Evolutionary conservation across 176 grass and related monocot species (phyloP).

Genomic region (Ensete ventricosum): DNA sequence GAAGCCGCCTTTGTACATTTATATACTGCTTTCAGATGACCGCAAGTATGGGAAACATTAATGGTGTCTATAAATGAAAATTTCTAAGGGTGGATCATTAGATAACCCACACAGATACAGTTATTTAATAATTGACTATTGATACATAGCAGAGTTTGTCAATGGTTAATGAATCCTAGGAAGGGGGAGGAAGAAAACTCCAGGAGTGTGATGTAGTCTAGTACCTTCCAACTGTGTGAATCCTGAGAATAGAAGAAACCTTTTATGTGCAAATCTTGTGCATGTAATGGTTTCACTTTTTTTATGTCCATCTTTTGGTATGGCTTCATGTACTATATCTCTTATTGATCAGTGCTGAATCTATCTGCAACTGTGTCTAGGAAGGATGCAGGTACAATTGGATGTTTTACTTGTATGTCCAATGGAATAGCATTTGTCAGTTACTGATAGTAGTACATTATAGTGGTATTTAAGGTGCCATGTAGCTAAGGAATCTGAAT

Average conservation of each 20-base stretch:
- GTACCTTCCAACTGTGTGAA: neutral
- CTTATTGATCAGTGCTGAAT: neutral
- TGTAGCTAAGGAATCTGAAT: neutral
- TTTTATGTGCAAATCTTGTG: slow-evolving; percentile 2
- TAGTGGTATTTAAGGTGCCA: neutral
- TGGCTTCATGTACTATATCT: neutral
- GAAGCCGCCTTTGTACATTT: neutral
- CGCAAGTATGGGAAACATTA: neutral
- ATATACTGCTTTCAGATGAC: neutral
- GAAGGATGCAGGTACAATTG: neutral
- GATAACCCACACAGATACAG: neutral
- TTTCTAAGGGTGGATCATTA: neutral
- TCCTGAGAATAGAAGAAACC: neutral
- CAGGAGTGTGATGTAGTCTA: neutral
- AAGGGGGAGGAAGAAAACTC: neutral
- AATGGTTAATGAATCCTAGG: neutral
- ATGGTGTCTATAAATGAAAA: neutral
- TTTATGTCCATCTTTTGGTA: neutral
- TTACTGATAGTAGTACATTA: neutral
- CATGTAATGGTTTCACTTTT: neutral
- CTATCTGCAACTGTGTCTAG: neutral
- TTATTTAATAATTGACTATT: neutral
- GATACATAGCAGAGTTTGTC: neutral
- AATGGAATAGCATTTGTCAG: neutral
- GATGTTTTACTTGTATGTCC: neutral